Evolutionary conservation across 2,329 filamentous ascomycete species (phyloP).

Genomic region (Dothideomycetes sp.): DNA sequence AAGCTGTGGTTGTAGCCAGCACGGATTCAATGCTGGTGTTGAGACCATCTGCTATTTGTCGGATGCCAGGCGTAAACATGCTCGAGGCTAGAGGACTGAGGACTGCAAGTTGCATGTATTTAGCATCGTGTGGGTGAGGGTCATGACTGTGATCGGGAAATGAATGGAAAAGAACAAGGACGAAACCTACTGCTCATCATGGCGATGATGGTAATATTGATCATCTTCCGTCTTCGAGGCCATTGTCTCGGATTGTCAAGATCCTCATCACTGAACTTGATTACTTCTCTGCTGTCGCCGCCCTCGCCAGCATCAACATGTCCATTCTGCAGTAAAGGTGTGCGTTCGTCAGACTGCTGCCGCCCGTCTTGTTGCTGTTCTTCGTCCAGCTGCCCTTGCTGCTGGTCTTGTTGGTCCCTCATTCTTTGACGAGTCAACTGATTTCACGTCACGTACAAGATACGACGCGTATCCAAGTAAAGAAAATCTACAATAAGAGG

Average conservation of each 20-base stretch:
- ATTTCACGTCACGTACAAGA: too few relatives aligned
- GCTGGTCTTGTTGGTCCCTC: background rate
- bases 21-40: slow-evolving; percentile 29
- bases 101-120: too few relatives aligned
- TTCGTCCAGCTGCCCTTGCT: background rate
- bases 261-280: slow-evolving; percentile 26
- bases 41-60: slow-evolving; percentile 37
- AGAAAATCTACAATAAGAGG: too few relatives aligned
- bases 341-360: slow-evolving; percentile 21
- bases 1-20: slow-evolving; percentile 39
- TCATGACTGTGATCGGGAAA: too few relatives aligned
- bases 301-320: slow-evolving; percentile 23
- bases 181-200: slow-evolving; percentile 32
- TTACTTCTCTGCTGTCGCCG: slow-evolving; percentile 18
- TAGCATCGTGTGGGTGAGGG: too few relatives aligned
- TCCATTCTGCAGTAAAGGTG: slow-evolving; percentile 27
- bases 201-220: slow-evolving; percentile 40
- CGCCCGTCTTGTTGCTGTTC: background rate
- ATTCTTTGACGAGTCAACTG: too few relatives aligned
- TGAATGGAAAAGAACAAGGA: background rate
- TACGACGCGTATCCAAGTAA: too few relatives aligned
- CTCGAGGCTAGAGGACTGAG: slow-evolving; percentile 36
- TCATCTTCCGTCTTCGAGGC: slow-evolving; percentile 32
- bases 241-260: slow-evolving; percentile 36
- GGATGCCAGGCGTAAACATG: slow-evolving; percentile 42